phyloP scores from a whole-genome alignment of 2,329 filamentous ascomycete species.

The Claviceps cyperi region DNA sequence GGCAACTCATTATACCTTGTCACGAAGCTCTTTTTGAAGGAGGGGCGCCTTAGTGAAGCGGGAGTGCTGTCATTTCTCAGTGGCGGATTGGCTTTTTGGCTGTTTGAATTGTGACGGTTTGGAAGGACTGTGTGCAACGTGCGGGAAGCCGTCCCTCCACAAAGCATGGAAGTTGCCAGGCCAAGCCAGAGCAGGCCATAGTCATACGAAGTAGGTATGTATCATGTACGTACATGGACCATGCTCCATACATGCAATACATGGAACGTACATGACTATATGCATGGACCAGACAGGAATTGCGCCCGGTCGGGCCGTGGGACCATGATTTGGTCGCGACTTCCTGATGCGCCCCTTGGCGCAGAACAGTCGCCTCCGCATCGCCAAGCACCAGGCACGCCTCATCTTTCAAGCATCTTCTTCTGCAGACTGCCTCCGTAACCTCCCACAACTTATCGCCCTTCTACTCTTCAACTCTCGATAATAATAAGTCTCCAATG shows the following conservation, averaged over 20 bases:
- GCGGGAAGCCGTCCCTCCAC: neutral
- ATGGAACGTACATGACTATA: too few species aligned
- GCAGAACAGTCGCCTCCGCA: neutral
- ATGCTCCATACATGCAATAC: too few species aligned
- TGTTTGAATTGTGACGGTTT: slow-evolving; percentile 1
- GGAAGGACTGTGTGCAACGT: neutral
- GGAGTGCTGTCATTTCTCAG: slow-evolving; percentile 2
- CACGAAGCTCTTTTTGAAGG: neutral
- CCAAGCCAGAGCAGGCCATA: too few species aligned
- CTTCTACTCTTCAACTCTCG: too few species aligned
- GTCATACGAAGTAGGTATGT: too few species aligned
- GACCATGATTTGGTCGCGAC: neutral
- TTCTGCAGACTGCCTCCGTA: too few species aligned
- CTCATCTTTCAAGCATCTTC: too few species aligned
- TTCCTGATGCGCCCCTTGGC: neutral
- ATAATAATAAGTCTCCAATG: too few species aligned
- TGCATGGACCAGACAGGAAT: too few species aligned
- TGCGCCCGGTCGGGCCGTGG: neutral
- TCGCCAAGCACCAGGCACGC: too few species aligned
- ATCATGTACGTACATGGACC: too few species aligned
- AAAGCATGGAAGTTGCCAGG: neutral
- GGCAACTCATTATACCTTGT: neutral
- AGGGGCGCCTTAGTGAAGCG: neutral
- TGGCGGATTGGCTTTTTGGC: neutral
- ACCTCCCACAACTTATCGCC: too few species aligned